Evolutionary conservation across 345 rosid genomes (phyloP).

Genomic region (Gossypium raimondii): DNA sequence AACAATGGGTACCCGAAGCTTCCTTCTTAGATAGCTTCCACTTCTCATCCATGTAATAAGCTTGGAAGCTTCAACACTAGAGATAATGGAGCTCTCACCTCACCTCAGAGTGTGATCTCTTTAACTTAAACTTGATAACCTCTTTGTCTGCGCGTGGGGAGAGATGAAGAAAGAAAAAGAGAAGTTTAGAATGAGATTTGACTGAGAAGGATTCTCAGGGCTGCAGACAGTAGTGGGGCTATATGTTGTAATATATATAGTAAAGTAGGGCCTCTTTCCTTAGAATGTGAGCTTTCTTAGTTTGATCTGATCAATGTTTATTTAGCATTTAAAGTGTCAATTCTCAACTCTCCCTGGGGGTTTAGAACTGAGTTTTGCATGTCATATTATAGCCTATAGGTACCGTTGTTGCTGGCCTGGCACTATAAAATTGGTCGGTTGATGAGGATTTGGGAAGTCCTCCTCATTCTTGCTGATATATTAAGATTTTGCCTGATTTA

Average conservation of each 20-base stretch:
- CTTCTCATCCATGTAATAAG: constrained; percentile 65
- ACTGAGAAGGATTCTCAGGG: constrained; percentile 17
- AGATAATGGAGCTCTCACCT: constrained; percentile 3
- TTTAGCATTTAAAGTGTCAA: neutral
- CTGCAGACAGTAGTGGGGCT: constrained; percentile 19
- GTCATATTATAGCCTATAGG: neutral
- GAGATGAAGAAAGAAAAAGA: neutral
- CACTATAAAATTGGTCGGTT: constrained; percentile 20
- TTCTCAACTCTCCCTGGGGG: neutral
- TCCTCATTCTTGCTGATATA: constrained; percentile 22
- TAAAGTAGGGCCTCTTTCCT: neutral
- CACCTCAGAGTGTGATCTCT: constrained; percentile 1
- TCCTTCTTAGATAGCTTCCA: constrained; percentile 66
- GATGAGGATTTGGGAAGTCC: constrained; percentile 24
- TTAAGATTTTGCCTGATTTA: constrained; percentile 25
- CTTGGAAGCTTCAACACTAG: constrained; percentile 4
- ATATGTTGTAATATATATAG: constrained; percentile 23
- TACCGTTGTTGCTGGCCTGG: constrained; percentile 18
- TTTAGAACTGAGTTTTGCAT: neutral
- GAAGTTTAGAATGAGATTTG: constrained; percentile 5
- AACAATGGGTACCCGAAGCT: constrained; percentile 32
- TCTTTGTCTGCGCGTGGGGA: neutral
- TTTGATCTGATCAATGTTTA: constrained; percentile 6
- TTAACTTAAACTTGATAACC: constrained; percentile 1
- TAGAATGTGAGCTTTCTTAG: neutral